These are phyloP conservation scores for Lactarius deliciosus DNA, from an alignment of 768 basidiomycete genomes.

Conservation along the genomic window DNA sequence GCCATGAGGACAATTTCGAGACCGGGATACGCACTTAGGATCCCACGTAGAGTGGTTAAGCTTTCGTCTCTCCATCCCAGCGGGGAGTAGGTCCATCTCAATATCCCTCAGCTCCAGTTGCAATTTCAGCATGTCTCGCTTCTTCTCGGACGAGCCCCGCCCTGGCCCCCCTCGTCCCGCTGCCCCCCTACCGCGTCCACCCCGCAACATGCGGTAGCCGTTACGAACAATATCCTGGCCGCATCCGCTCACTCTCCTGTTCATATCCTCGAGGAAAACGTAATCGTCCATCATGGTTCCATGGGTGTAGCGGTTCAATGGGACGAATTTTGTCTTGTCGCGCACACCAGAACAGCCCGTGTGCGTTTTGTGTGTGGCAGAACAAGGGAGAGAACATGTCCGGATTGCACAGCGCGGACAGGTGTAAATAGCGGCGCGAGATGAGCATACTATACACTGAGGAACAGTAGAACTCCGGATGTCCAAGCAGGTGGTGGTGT, in stretches of 20 bases:
- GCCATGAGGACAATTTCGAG: constrained; percentile 10
- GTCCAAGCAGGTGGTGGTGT: not conserved
- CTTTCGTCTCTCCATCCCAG: constrained; percentile 78
- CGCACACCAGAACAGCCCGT: constrained; percentile 69
- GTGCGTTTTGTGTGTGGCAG: constrained; percentile 60
- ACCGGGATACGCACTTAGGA: constrained; percentile 52
- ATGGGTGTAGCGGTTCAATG: constrained; percentile 83
- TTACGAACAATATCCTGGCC: constrained; percentile 67
- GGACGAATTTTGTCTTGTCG: constrained; percentile 69
- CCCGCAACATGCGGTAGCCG: constrained; percentile 45
- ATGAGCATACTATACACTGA: constrained; percentile 23
- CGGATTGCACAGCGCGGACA: constrained; percentile 73
- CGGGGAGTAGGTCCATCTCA: constrained; percentile 71
- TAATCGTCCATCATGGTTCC: constrained; percentile 91
- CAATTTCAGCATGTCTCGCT: constrained; percentile 64
- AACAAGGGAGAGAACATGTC: constrained; percentile 74
- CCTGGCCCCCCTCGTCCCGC: constrained; percentile 35
- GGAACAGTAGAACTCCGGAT: constrained; percentile 25
- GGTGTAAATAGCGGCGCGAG: constrained; percentile 56
- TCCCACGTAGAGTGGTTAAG: constrained; percentile 84
- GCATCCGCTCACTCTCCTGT: constrained; percentile 72
- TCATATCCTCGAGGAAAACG: constrained; percentile 78
- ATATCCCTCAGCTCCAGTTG: constrained; percentile 69
- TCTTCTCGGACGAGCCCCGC: constrained; percentile 44
- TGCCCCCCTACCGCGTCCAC: constrained; percentile 34